Base-by-base conservation (phyloP, 2,329 filamentous ascomycete species). In the Fusarium sp. region DNA sequence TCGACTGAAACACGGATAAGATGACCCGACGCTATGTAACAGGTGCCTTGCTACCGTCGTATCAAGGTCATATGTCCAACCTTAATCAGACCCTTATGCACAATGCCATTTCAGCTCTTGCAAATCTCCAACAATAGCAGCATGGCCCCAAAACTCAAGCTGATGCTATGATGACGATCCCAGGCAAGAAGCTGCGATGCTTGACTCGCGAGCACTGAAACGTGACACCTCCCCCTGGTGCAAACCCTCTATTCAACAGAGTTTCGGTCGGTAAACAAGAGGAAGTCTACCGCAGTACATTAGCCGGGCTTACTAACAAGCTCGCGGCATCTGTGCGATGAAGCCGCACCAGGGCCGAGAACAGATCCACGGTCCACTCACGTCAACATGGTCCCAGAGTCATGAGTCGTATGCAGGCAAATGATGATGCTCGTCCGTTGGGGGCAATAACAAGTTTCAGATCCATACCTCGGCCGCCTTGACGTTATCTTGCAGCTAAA, bases 151-250 rank as follows among this genome's bases (percentile, higher is more conserved):
- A 50, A 66, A 68, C 34, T 46, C 33, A 36, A 55, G 39, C 31
- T 54, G 28, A 46, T 56, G 28, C 33, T 40, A 22, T n/a, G n/a
- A 51, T 40, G 65, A 49, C 59, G 59, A 68, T 68, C 59, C 40
- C 26, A 20, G 15, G 14, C 26, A 22, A 42, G 38, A 38, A 33
- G 9, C 24, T 14, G 11, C 26, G 44, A 48, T 31, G 40, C 66
- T 55, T 68, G 66, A 69, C 66, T 68, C 66, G 54, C 43, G 36
- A 40, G 28, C 36, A n/a, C 26, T 33, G 53, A 61, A 61, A 45
- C 63, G 62, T 66, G 62, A 66, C 61, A 66, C 58, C 46, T 53
- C 36, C 34, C 33, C 33, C 44, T 2, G 22, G 52, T 20, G 45
- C 14, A 61, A 33, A 66, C 61, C 61, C 66, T 66, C 63, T 38